phyloP scores from a whole-genome alignment of 495 filamentous ascomycete genomes.

The Trichoderma virens region DNA sequence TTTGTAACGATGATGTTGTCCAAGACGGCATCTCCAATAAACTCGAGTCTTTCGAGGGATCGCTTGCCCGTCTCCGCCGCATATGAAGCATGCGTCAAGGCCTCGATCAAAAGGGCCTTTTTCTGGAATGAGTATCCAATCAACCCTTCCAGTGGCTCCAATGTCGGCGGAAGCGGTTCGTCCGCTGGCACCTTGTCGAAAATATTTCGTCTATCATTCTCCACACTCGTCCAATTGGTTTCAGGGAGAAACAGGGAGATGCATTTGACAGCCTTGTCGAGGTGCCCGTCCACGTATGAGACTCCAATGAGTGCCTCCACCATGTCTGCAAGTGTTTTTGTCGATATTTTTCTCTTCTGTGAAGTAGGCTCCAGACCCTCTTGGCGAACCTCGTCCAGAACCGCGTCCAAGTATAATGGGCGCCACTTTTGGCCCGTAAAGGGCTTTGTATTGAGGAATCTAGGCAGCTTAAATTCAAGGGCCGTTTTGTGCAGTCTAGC shows the following conservation, averaged over 20 bases:
- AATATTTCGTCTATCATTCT: conserved; percentile 24
- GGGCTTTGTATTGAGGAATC: conserved; percentile 60
- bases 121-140: conserved; percentile 67
- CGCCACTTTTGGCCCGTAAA: conserved; percentile 70
- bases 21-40: conserved; percentile 79
- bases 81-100: conserved; percentile 77
- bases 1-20: conserved; percentile 63
- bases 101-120: conserved; percentile 66
- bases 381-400: conserved; percentile 43
- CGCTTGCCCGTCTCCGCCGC: conserved; percentile 32
- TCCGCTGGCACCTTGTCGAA: conserved; percentile 22
- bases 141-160: conserved; percentile 44
- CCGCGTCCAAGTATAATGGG: conserved; percentile 52
- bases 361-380: background rate
- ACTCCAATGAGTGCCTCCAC: conserved; percentile 80
- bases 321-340: conserved; percentile 83
- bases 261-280: conserved; percentile 54
- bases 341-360: conserved; percentile 43
- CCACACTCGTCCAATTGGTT: conserved; percentile 44
- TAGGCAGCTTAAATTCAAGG: conserved; percentile 54
- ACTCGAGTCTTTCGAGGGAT: conserved; percentile 85
- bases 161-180: conserved; percentile 20
- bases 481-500: conserved; percentile 57
- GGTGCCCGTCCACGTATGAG: conserved; percentile 63
- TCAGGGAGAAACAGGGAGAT: conserved; percentile 60